phyloP scores from a whole-genome alignment of 2,329 filamentous ascomycete species.

The Thielaviopsis ethacetica region DNA sequence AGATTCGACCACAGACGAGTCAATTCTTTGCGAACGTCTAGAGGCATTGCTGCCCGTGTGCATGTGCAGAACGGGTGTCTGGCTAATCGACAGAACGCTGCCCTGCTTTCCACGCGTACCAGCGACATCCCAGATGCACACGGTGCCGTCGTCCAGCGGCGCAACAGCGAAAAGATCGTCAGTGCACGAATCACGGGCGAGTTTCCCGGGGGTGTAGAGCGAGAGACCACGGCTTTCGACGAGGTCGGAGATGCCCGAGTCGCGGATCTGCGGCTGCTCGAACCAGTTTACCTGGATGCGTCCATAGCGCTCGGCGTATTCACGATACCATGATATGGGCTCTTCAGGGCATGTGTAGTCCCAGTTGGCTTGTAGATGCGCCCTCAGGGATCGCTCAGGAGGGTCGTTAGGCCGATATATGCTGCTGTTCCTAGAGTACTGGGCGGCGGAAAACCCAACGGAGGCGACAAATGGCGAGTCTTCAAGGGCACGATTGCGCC shows the following conservation, averaged over 20 bases:
- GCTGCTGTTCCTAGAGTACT: neutral
- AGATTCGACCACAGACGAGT: conserved; percentile 60
- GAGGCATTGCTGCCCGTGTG: neutral
- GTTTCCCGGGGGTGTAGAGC: conserved; percentile 33
- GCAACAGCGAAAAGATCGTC: conserved; percentile 45
- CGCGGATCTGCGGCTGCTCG: conserved; percentile 37
- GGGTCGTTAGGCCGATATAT: too few species aligned
- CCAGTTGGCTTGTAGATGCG: conserved; percentile 59
- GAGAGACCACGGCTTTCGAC: conserved; percentile 61
- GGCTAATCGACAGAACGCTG: conserved; percentile 48
- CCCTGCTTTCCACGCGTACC: conserved; percentile 38
- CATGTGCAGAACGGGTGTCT: conserved; percentile 40
- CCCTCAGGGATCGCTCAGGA: neutral
- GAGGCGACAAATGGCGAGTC: conserved; percentile 30
- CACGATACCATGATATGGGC: conserved; percentile 67
- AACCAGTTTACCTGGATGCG: conserved; percentile 65
- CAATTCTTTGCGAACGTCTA: conserved; percentile 22
- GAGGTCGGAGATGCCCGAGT: conserved; percentile 26
- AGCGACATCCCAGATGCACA: conserved; percentile 72
- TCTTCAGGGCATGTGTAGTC: conserved; percentile 62
- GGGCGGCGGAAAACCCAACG: neutral
- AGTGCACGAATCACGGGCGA: conserved; percentile 29
- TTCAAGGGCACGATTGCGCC: conserved; percentile 60
- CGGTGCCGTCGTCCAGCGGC: conserved; percentile 66
- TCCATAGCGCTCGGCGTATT: conserved; percentile 71